phyloP scores from a whole-genome alignment of 345 rosid genomes.

The Rhodamnia rubescens region DNA sequence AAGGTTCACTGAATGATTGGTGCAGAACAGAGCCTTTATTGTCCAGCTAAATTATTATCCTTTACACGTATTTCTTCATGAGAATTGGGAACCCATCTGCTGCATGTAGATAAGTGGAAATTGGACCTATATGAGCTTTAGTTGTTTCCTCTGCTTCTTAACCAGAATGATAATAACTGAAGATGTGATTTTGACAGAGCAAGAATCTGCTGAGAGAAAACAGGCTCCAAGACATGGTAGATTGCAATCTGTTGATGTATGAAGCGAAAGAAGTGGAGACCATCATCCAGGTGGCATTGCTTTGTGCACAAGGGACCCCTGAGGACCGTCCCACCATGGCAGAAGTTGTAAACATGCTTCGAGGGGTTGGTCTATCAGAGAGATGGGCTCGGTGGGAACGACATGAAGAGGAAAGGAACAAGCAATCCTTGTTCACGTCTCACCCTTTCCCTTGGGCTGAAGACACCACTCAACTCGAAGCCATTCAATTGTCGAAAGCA shows the following conservation, averaged over 20 bases:
- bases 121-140: not conserved
- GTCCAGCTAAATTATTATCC: not conserved
- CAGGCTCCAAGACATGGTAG: conserved; percentile 68
- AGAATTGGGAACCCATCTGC: not conserved
- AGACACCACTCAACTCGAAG: conserved; percentile 62
- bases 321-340: conserved; percentile 71
- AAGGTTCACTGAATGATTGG: not conserved
- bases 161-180: not conserved
- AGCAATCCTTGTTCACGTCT: conserved; percentile 37
- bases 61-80: not conserved
- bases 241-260: conserved; percentile 37
- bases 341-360: conserved; percentile 70
- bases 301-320: conserved; percentile 70
- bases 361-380: conserved; percentile 52
- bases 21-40: not conserved
- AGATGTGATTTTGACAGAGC: conserved; percentile 24
- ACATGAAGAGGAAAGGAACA: conserved; percentile 49
- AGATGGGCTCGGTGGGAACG: conserved; percentile 77
- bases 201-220: conserved; percentile 63
- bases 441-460: conserved; percentile 57
- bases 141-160: not conserved
- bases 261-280: conserved; percentile 61
- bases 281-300: conserved; percentile 64
- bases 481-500: conserved; percentile 66
- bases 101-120: not conserved